These are phyloP conservation scores for Panus rudis DNA, from an alignment of 768 basidiomycete genomes.

Conservation along the genomic window DNA sequence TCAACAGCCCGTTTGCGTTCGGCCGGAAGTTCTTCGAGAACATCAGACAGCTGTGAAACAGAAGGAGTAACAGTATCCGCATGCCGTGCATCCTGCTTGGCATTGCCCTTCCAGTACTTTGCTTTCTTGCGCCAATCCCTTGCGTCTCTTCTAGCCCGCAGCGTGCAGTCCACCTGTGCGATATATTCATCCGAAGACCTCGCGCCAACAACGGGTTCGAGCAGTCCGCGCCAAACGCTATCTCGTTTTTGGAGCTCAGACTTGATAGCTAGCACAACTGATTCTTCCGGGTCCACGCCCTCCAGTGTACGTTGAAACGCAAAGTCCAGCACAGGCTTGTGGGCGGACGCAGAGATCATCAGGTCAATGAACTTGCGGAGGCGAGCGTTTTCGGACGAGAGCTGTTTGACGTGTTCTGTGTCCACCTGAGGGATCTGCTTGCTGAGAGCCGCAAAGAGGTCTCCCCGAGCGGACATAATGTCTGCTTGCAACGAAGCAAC, in stretches of 20 bases:
- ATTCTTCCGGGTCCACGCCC: conserved; percentile 15
- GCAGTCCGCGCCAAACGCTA: conserved; percentile 15
- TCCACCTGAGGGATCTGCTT: neutral
- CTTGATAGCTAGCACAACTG: conserved; percentile 16
- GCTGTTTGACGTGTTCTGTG: conserved; percentile 1
- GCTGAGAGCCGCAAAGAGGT: neutral
- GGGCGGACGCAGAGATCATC: too few species aligned
- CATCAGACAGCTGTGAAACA: conserved; percentile 14
- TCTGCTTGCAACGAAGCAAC: neutral
- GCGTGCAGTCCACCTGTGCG: conserved; percentile 21
- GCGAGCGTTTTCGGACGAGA: conserved; percentile 13
- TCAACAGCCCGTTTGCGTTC: conserved; percentile 5
- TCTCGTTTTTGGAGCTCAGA: conserved; percentile 8
- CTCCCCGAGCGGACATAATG: neutral
- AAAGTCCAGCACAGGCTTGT: conserved; percentile 11
- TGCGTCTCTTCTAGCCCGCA: conserved; percentile 14
- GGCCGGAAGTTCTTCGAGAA: conserved; percentile 7
- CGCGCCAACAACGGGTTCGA: conserved; percentile 17
- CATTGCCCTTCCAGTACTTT: conserved; percentile 17
- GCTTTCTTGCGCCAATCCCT: conserved; percentile 15
- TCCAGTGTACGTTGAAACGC: conserved; percentile 7
- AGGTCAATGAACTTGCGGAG: conserved; percentile 12
- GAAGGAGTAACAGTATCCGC: conserved; percentile 18
- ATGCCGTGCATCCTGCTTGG: conserved; percentile 10
- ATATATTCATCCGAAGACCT: conserved; percentile 18